A percentile compares a stretch with the other conserved stretches of the same genome.
phyloP scores from a whole-genome alignment of 208 protist genomes.

The Wallacemonas rigidus region DNA sequence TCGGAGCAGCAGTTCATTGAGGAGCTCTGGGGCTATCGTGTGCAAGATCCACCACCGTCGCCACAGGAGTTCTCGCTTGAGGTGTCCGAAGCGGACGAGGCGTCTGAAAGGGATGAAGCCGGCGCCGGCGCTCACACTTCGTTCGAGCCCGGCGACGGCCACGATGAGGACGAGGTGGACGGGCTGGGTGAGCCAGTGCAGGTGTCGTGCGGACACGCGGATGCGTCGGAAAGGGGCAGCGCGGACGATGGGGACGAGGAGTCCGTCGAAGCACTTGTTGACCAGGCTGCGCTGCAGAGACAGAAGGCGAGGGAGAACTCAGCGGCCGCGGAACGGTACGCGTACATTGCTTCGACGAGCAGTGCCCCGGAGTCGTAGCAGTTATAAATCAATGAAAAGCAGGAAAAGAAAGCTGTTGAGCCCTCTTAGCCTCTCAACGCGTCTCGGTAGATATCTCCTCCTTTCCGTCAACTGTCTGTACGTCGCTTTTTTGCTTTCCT shows the following conservation, averaged over 20 bases:
- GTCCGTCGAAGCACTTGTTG: background rate
- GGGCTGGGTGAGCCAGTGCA: conserved; percentile 12
- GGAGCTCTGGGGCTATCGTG: conserved; percentile 14
- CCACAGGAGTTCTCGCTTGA: conserved; percentile 3
- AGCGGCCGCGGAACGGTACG: background rate
- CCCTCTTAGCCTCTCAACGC: too few species aligned
- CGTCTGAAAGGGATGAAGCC: too few species aligned
- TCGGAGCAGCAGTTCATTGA: conserved; percentile 15
- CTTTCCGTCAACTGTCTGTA: too few species aligned
- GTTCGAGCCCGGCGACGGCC: background rate
- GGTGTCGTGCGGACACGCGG: conserved; percentile 5
- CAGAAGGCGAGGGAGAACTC: background rate
- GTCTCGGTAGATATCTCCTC: too few species aligned
- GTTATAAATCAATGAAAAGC: too few species aligned
- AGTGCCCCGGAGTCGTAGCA: background rate
- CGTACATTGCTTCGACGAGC: background rate
- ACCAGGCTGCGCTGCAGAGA: background rate
- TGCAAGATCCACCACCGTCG: conserved; percentile 11
- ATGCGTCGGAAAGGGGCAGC: background rate
- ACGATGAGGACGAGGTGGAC: background rate
- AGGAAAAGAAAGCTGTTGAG: too few species aligned
- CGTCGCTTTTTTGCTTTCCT: too few species aligned
- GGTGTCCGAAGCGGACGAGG: too few species aligned
- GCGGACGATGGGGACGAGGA: background rate
- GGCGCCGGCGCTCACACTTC: too few species aligned